Evolutionary conservation across 2,329 filamentous ascomycete species (phyloP).

Genomic region (Purpureocillium lavendulum): DNA sequence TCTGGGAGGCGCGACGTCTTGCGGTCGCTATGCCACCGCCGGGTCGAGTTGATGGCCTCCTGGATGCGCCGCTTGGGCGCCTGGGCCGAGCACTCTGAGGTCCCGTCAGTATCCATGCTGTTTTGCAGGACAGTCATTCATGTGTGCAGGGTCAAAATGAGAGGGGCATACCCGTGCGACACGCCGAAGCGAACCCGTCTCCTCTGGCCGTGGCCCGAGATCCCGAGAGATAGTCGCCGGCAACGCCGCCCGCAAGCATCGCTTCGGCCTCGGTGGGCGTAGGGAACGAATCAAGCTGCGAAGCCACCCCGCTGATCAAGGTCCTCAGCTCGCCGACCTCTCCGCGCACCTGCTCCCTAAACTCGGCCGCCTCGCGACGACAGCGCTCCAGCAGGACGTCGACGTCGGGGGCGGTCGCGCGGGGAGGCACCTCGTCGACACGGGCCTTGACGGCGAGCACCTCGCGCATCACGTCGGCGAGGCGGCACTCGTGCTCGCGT

Average conservation of each 20-base stretch:
- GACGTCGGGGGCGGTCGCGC: conserved; percentile 4
- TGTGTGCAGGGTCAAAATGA: too few species aligned
- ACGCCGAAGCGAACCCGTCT: too few species aligned
- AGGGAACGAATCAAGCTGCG: conserved; percentile 14
- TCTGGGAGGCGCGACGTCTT: conserved; percentile 23
- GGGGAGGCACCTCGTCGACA: conserved; percentile 9
- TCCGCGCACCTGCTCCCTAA: conserved; percentile 9
- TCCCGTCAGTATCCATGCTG: too few species aligned
- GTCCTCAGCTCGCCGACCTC: conserved; percentile 16
- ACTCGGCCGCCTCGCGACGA: conserved; percentile 10
- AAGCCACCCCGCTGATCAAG: conserved; percentile 12
- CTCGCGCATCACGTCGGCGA: conserved; percentile 20
- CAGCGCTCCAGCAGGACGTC: conserved; percentile 11
- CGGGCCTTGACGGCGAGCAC: conserved; percentile 19
- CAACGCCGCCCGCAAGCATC: neutral
- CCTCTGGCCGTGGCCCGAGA: too few species aligned
- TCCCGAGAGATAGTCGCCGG: neutral
- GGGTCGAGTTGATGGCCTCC: conserved; percentile 26
- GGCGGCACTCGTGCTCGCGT: conserved; percentile 17
- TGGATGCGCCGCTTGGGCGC: conserved; percentile 18
- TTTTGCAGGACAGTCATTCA: too few species aligned
- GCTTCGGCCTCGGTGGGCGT: conserved; percentile 11
- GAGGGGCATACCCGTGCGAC: too few species aligned
- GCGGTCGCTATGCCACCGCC: conserved; percentile 29
- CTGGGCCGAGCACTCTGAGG: conserved; percentile 1